Percentiles rank a stretch among this genome's conserved stretches.
These are phyloP conservation scores for Maudiozyma turicensis DNA, from an alignment of 805 yeast genomes.

Conservation along the genomic window DNA sequence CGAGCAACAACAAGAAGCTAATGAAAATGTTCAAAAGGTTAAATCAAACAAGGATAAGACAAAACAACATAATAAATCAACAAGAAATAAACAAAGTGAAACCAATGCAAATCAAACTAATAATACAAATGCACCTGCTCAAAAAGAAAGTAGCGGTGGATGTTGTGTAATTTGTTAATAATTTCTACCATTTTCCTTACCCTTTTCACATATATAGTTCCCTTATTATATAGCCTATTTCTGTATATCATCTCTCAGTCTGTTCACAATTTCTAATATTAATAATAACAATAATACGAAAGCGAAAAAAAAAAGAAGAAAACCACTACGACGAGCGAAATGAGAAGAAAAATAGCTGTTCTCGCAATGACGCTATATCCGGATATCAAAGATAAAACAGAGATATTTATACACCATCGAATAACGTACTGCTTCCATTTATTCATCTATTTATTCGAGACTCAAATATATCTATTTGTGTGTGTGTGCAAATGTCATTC, in stretches of 20 bases:
- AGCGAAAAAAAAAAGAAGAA: no score
- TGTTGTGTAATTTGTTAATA: slow-evolving; percentile 28
- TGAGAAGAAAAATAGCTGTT: no score
- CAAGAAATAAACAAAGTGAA: slow-evolving; percentile 6
- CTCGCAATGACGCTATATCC: no score
- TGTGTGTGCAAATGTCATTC: neutral
- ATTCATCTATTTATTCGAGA: no score
- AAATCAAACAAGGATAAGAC: neutral
- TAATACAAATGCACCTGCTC: neutral
- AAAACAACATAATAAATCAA: slow-evolving; percentile 1
- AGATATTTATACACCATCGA: no score
- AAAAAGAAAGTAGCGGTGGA: slow-evolving; percentile 21
- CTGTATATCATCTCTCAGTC: neutral
- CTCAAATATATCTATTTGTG: no score
- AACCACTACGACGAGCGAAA: no score
- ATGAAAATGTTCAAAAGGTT: neutral
- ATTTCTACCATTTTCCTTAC: neutral
- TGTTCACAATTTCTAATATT: no score
- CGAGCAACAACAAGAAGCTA: neutral
- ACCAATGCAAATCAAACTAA: neutral
- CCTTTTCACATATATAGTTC: neutral
- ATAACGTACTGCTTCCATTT: no score
- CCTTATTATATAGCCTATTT: neutral
- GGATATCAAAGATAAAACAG: no score
- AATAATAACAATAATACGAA: no score